phyloP scores from a whole-genome alignment of 306 rosid genomes.

The Malus sieversii region DNA sequence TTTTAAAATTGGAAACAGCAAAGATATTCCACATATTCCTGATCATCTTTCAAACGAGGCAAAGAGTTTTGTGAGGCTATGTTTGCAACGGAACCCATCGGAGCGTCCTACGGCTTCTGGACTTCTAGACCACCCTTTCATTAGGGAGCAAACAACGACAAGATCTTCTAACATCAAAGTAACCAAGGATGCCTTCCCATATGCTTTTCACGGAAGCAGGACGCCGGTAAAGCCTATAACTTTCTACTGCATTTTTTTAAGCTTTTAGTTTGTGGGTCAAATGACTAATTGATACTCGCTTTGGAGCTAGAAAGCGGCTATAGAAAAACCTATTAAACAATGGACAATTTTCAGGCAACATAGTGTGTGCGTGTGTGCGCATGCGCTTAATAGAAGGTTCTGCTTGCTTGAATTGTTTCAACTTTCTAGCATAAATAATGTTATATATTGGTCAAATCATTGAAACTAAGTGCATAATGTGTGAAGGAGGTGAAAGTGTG shows the following conservation, averaged over 20 bases:
- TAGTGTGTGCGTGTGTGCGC: too few relatives aligned
- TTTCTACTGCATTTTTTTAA: neutral
- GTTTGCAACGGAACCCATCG: constrained; percentile 78
- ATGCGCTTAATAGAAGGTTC: neutral
- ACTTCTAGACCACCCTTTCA: constrained; percentile 72
- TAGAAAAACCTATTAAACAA: neutral
- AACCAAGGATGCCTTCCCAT: constrained; percentile 63
- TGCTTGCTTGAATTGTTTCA: neutral
- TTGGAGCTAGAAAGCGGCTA: too few relatives aligned
- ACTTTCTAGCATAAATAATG: neutral
- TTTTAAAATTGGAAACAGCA: constrained; percentile 97
- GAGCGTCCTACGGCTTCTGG: constrained; percentile 71
- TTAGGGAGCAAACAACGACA: constrained; percentile 67
- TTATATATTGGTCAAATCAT: neutral
- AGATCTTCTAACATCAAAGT: constrained; percentile 52
- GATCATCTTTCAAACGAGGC: constrained; percentile 87
- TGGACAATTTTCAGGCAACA: neutral
- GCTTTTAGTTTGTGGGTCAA: neutral
- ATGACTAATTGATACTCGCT: neutral
- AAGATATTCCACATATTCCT: constrained; percentile 89
- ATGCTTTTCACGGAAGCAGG: constrained; percentile 70
- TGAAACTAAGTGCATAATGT: neutral
- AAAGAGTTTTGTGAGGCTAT: constrained; percentile 58
- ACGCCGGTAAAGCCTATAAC: constrained; percentile 59
- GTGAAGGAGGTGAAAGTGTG: neutral